These are phyloP conservation scores for Rehmannia glutinosa DNA, from an alignment of 257 asterid species.

Conservation along the genomic window DNA sequence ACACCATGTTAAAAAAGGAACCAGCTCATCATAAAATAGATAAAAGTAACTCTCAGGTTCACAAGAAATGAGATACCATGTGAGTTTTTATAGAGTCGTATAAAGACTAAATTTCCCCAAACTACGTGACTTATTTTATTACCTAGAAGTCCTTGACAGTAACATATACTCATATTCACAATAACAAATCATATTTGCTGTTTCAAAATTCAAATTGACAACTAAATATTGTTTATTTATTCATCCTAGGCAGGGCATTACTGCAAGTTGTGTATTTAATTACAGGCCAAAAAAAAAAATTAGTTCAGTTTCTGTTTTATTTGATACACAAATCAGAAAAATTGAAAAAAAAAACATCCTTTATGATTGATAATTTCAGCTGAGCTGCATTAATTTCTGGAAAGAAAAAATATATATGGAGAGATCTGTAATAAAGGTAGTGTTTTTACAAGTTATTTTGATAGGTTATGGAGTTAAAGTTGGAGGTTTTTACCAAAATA, in stretches of 20 bases:
- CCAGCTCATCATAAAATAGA: too few relatives aligned
- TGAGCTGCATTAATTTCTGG: neutral
- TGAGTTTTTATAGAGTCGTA: too few relatives aligned
- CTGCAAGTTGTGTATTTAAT: constrained; percentile 7
- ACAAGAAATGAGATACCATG: too few relatives aligned
- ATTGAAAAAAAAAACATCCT: neutral
- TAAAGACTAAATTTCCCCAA: too few relatives aligned
- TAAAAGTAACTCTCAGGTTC: too few relatives aligned
- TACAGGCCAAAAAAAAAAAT: too few relatives aligned
- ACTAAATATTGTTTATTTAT: neutral
- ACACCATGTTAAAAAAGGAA: neutral
- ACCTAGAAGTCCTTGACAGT: neutral
- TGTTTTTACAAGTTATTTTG: constrained; percentile 14
- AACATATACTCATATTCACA: neutral
- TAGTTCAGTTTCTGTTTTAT: too few relatives aligned
- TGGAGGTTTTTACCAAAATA: constrained; percentile 14
- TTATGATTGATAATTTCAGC: neutral
- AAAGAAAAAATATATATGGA: constrained; percentile 1
- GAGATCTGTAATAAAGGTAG: neutral
- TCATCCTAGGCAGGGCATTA: neutral
- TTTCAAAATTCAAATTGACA: neutral
- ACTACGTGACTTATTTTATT: too few relatives aligned
- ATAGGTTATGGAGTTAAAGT: constrained; percentile 18
- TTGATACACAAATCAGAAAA: neutral
- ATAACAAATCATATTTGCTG: constrained; percentile 3